Percentiles rank a stretch among this genome's conserved stretches.
Evolutionary conservation across 768 basidiomycete species (phyloP).

Genomic region (Leucosporidium yakuticum): DNA sequence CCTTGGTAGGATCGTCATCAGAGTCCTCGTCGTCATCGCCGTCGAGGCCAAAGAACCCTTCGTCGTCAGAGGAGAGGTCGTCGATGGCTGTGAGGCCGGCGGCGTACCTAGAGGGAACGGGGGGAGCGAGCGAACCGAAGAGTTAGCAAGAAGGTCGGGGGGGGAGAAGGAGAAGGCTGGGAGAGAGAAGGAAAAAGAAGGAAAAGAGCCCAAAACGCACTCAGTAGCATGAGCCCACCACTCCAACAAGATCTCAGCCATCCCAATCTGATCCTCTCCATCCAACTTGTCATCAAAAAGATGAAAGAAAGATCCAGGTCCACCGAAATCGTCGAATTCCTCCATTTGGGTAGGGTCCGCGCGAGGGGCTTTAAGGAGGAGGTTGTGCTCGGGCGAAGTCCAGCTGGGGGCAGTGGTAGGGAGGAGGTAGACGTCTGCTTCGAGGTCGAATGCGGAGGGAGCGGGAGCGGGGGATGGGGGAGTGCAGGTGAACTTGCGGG

Average conservation of each 20-base stretch:
- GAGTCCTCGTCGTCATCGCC: constrained; percentile 30
- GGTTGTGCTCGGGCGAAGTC: constrained; percentile 32
- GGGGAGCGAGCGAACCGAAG: no score
- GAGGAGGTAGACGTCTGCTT: constrained; percentile 16
- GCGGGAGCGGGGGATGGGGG: constrained; percentile 9
- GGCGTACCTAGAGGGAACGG: constrained; percentile 34
- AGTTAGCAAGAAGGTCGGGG: no score
- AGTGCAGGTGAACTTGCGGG: constrained; percentile 17
- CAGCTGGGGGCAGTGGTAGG: not conserved
- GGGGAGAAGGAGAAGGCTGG: fast-evolving
- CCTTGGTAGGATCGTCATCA: constrained; percentile 32
- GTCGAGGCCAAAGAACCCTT: constrained; percentile 9
- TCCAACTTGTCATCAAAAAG: constrained; percentile 5
- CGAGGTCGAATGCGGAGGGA: constrained; percentile 17
- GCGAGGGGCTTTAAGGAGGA: constrained; percentile 28
- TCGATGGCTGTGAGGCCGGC: constrained; percentile 27
- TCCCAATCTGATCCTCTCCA: constrained; percentile 18
- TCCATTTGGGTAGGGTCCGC: constrained; percentile 11
- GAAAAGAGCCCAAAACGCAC: constrained; percentile 8
- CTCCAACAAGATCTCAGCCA: constrained; percentile 24
- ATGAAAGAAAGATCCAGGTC: constrained; percentile 30
- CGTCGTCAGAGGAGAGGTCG: constrained; percentile 24
- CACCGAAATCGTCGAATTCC: constrained; percentile 25
- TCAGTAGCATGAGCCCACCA: constrained; percentile 28
- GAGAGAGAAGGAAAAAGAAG: not conserved